Evolutionary conservation across 2,329 filamentous ascomycete species (phyloP).

Genomic region (Clarireedia paspali): DNA sequence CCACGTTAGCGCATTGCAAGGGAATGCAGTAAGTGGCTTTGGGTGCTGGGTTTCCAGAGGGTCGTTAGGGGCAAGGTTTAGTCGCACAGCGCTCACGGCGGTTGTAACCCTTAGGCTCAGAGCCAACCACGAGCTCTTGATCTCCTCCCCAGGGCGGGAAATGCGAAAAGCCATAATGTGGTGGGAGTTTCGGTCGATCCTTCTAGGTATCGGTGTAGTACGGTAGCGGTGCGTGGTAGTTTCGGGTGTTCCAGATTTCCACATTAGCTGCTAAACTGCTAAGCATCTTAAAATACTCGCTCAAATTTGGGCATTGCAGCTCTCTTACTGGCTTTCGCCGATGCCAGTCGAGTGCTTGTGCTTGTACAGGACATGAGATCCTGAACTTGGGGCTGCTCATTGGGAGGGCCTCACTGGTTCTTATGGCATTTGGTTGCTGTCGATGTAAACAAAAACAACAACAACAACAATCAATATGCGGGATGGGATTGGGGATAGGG

Average conservation of each 20-base stretch:
- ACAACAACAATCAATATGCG: too few relatives aligned
- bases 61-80: not conserved
- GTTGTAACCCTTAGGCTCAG: not conserved
- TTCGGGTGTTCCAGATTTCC: conserved; percentile 1
- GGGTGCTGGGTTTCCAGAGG: too few relatives aligned
- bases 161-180: not conserved
- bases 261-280: too few relatives aligned
- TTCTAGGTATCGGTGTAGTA: not conserved
- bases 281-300: not conserved
- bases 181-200: conserved; percentile 1
- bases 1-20: too few relatives aligned
- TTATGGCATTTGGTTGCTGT: not conserved
- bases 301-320: not conserved
- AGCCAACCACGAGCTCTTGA: not conserved
- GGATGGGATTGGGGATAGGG: too few relatives aligned
- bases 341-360: too few relatives aligned
- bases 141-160: too few relatives aligned
- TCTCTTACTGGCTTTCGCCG: too few relatives aligned
- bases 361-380: too few relatives aligned
- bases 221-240: too few relatives aligned
- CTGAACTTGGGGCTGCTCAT: too few relatives aligned
- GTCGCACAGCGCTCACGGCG: conserved; percentile 4
- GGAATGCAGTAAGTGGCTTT: too few relatives aligned
- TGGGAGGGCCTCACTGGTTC: not conserved
- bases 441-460: not conserved